phyloP scores from a whole-genome alignment of 805 yeast genomes.

The Teunomyces atbi region DNA sequence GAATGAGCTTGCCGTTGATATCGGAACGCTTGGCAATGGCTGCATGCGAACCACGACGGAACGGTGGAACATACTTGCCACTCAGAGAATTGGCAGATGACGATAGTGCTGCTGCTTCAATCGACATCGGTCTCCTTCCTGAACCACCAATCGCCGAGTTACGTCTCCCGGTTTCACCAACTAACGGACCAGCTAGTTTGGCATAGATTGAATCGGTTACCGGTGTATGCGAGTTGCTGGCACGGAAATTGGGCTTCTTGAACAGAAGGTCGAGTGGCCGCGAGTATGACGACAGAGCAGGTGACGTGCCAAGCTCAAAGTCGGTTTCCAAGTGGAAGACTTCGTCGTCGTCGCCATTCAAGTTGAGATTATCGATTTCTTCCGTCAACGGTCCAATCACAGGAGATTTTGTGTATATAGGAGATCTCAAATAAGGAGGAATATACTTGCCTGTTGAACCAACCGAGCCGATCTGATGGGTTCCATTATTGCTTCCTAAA shows the following conservation, averaged over 20 bases:
- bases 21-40: slow-evolving; percentile 5
- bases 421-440: slow-evolving; percentile 44
- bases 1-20: slow-evolving; percentile 1
- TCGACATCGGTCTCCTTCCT: slow-evolving; percentile 7
- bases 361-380: slow-evolving; percentile 32
- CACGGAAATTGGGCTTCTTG: slow-evolving; percentile 16
- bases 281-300: not conserved
- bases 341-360: slow-evolving; percentile 29
- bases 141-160: slow-evolving; percentile 7
- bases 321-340: slow-evolving; percentile 46
- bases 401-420: slow-evolving; percentile 31
- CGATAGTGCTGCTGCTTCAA: slow-evolving; percentile 9
- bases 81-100: slow-evolving; percentile 18
- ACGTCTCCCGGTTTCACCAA: slow-evolving; percentile 3
- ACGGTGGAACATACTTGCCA: slow-evolving; percentile 75
- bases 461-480: slow-evolving; percentile 1
- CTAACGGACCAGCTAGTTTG: not conserved
- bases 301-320: slow-evolving; percentile 17
- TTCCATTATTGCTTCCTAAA: not conserved
- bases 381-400: slow-evolving; percentile 33
- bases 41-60: slow-evolving; percentile 50
- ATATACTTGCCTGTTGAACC: slow-evolving; percentile 32
- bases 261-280: slow-evolving; percentile 8
- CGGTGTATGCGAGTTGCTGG: slow-evolving; percentile 5
- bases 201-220: slow-evolving; percentile 1